Evolutionary conservation across 106 monocot genomes (phyloP), one percentile per base, ranked within the genome.

Genomic region (Allium sativum): DNA sequence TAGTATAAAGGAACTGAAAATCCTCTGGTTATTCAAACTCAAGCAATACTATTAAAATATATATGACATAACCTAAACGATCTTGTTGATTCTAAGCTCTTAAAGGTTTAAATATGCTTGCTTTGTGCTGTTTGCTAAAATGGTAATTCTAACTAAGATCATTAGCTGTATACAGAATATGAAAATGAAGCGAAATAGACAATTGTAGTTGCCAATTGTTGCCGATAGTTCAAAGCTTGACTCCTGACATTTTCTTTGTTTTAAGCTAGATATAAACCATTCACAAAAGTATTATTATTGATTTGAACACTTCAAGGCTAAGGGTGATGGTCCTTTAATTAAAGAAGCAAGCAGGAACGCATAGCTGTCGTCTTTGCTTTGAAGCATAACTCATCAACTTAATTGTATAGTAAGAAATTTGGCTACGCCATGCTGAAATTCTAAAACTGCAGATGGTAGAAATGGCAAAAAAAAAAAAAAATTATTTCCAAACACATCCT

Each of bases 361-460:
- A 7, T 60, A 41, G 60, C 8, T 17, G 16, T 14, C 60, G 40
- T 60, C 60, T 60, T 60, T 60, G 60, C 60, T 60, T 44, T 44
- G 43, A 60, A 60, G 43, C 5, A 3, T 31, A 31, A 31, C 31
- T 31, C 5, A 5, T 31, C 31, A 31, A 31, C 31, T 31, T 2
- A 31, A 31, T 5, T 3, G 31, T 31, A 31, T 31, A 31, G 31
- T 31, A 2, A 31, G 31, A 0, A 31, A 31, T 31, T 31, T 31
- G 31, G 31, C 31, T 31, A 3, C 31, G 31, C 5, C 31, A 31
- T 31, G 31, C 5, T 31, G 31, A 31, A 31, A 31, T 31, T 31
- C 31, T 31, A 31, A 31, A 31, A 31, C 31, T 1, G 31, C 31
- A 31, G 5, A 31, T 31, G 31, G 31, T 31, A 31, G 0, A 31